Base-by-base conservation (phyloP, 352 stramenopile genomes). In the Pythium brassicae region DNA sequence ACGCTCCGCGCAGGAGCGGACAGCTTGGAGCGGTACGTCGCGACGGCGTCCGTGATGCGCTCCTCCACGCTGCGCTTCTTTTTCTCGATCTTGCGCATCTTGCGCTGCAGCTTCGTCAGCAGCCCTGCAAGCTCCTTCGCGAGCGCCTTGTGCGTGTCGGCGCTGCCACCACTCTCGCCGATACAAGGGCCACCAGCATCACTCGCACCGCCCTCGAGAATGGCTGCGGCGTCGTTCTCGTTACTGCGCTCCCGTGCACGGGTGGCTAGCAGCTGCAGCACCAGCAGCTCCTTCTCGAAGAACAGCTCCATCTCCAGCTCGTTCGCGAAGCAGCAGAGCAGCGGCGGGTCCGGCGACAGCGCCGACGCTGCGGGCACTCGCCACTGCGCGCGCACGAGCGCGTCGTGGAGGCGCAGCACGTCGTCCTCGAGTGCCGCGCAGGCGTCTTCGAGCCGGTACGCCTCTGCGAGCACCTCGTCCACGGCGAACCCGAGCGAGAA, bases 11-110 rank as follows among this genome's bases (percentile, higher is more conserved):
- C 29, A 7, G 48, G 11, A 0, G 49, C 46, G n/a, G 64, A 54
- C 11, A 88, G 71, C 15, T 62, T 29, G 4, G 66, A 57, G 2
- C 71, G 66, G 59, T 76, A 69, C 1, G 10, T 29, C 27, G 58
- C 47, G 26, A 74, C 60, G 2, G 65, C 63, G 9, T 52, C 37
- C 12, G 68, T 55, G 0, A 89, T 52, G 19, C 69, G 57, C 0
- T 81, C 61, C 47, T 78, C 62, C 0, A 71, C 22, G 0, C 40
- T 10, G 20, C 61, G 74, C 12, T 66, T 45, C 48, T 87, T 86
- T 57, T 90, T 90, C 22, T 74, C 75, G 12, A 69, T 52, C 56
- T 75, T 81, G 26, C 76, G 74, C 23, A 77, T 55, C 55, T 87
- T 86, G 9, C 79, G 66, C 46, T 86, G 75, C 0, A 69, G 34